These are phyloP conservation scores for Penicillium goetzii DNA, from an alignment of 495 filamentous ascomycete species.

Conservation along the genomic window DNA sequence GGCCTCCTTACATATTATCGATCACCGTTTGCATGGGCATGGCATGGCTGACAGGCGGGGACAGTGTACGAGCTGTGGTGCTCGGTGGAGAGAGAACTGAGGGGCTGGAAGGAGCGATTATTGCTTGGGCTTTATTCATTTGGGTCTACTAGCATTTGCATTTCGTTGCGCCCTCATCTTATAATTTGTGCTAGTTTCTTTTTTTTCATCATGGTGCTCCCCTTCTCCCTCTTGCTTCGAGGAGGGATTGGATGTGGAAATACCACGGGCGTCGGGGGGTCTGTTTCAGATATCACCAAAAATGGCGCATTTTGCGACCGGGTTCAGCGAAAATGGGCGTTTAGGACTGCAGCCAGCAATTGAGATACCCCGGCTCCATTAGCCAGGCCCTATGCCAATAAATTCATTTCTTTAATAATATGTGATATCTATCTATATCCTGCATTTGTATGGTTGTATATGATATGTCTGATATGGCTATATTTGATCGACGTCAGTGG, in stretches of 20 bases:
- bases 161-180: not conserved
- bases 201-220: not conserved
- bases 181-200: not conserved
- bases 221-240: not conserved
- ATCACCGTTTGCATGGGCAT: conserved; percentile 15
- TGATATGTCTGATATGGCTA: not conserved
- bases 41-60: conserved; percentile 35
- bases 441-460: not conserved
- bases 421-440: not conserved
- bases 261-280: conserved; percentile 5
- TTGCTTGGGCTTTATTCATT: not conserved
- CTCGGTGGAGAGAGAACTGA: conserved; percentile 53
- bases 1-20: conserved; percentile 29
- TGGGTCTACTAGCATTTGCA: not conserved
- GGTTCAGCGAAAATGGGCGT: conserved; percentile 14
- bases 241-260: conserved; percentile 4
- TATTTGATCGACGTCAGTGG: conserved; percentile 30
- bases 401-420: not conserved
- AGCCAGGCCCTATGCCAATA: not conserved
- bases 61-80: conserved; percentile 50
- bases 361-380: conserved; percentile 26
- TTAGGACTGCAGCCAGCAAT: conserved; percentile 13
- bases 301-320: conserved; percentile 21
- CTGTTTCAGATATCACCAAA: conserved; percentile 18
- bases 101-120: not conserved